Evolutionary conservation across 805 yeast genomes (phyloP).

Genomic region (Cyberlindnera mississippiensis): DNA sequence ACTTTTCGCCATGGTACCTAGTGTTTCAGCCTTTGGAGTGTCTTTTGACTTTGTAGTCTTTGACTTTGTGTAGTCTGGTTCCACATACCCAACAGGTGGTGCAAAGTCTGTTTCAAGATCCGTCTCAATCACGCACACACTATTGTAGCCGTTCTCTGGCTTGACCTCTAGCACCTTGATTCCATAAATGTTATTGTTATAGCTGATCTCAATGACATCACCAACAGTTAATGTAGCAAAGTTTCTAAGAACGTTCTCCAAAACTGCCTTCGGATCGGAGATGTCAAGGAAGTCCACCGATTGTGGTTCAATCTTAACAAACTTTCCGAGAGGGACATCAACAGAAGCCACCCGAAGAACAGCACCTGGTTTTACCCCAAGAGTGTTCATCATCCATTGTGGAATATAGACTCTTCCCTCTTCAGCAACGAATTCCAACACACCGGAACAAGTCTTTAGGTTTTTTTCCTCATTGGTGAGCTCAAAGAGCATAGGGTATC

Average conservation of each 20-base stretch:
- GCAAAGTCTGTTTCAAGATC: conserved; percentile 97
- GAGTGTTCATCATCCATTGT: conserved; percentile 90
- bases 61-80: conserved; percentile 62
- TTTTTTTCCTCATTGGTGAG: conserved; percentile 62
- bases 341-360: conserved; percentile 69
- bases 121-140: conserved; percentile 94
- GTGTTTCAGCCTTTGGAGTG: conserved; percentile 25
- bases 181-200: conserved; percentile 73
- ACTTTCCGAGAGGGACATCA: conserved; percentile 80
- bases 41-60: conserved; percentile 9
- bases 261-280: conserved; percentile 92
- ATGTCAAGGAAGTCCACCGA: conserved; percentile 90
- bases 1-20: conserved; percentile 74
- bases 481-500: conserved; percentile 95
- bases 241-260: conserved; percentile 86
- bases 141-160: conserved; percentile 60
- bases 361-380: conserved; percentile 73
- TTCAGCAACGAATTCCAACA: conserved; percentile 92
- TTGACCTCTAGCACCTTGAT: conserved; percentile 84
- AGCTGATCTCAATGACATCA: conserved; percentile 80
- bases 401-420: conserved; percentile 96
- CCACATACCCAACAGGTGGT: conserved; percentile 97
- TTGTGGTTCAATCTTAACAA: conserved; percentile 94
- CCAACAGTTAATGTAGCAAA: conserved; percentile 82
- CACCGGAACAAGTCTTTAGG: conserved; percentile 81